Conservation (phyloP, 257 asterid species). For the Ilex aquifolium region DNA sequence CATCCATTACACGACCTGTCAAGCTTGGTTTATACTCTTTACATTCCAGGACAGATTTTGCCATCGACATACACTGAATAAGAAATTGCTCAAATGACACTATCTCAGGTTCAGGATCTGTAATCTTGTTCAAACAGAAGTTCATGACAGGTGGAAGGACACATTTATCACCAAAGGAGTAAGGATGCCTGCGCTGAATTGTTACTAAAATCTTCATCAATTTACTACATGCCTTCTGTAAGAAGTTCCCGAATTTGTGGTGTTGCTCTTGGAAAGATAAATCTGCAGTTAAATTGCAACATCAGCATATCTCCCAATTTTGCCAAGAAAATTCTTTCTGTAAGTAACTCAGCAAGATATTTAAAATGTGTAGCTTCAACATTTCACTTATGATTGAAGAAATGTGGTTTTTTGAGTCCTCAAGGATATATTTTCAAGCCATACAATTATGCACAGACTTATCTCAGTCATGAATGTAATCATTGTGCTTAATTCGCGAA, state of each 20-base stretch:
- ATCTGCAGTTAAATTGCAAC: slow-evolving; percentile 56
- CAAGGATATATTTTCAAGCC: no score
- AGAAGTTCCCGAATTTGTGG: slow-evolving; percentile 70
- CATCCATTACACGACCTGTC: slow-evolving; percentile 91
- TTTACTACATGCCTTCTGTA: slow-evolving; percentile 74
- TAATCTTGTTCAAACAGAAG: slow-evolving; percentile 74
- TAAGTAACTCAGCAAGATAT: no score
- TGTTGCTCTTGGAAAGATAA: slow-evolving; percentile 63
- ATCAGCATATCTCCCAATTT: slow-evolving; percentile 21
- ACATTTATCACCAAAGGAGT: slow-evolving; percentile 86
- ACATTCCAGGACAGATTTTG: slow-evolving; percentile 84
- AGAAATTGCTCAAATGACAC: slow-evolving; percentile 67
- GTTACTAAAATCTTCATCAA: slow-evolving; percentile 76
- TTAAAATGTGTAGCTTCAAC: no score
- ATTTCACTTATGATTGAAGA: no score
- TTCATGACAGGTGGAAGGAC: slow-evolving; percentile 71
- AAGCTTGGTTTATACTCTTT: slow-evolving; percentile 77
- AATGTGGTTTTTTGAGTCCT: no score
- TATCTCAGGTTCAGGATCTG: slow-evolving; percentile 71
- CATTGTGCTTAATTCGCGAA: no score
- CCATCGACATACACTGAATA: slow-evolving; percentile 86
- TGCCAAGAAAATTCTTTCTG: not conserved
- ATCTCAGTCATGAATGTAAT: no score
- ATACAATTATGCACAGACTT: no score
- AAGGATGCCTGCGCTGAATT: slow-evolving; percentile 87